phyloP scores from a whole-genome alignment of 345 rosid genomes.

The Balakata baccata region DNA sequence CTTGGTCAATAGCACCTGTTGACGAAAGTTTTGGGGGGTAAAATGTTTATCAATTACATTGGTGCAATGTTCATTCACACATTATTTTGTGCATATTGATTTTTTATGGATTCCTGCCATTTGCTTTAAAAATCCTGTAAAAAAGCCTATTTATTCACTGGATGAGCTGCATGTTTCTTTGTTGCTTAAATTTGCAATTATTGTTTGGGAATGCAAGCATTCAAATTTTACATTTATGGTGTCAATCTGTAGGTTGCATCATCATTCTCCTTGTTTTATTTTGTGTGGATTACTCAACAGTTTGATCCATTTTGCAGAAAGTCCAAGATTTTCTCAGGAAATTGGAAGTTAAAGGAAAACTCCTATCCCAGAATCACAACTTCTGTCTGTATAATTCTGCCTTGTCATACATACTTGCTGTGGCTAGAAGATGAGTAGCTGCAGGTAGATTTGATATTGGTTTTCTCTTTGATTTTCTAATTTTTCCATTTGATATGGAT shows the following conservation, averaged over 20 bases:
- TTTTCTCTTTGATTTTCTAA: not conserved
- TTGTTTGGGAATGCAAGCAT: not conserved
- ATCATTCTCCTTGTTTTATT: not conserved
- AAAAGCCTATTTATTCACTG: not conserved
- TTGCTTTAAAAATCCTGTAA: not conserved
- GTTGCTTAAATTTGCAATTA: not conserved
- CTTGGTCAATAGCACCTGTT: not conserved
- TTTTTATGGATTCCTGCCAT: not conserved
- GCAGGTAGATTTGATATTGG: constrained; percentile 15
- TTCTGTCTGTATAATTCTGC: constrained; percentile 12
- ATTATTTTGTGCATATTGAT: not conserved
- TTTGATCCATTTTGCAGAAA: constrained; percentile 13
- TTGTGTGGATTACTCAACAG: not conserved
- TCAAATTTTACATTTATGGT: not conserved
- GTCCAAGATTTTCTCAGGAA: constrained; percentile 8
- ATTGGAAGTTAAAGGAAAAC: constrained; percentile 2
- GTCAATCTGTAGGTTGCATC: not conserved
- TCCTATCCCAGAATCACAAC: too few relatives aligned
- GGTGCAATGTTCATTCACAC: not conserved
- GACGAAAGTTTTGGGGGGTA: not conserved
- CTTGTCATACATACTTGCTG: not conserved
- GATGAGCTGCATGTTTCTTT: not conserved
- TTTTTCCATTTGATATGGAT: not conserved
- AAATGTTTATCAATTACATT: not conserved
- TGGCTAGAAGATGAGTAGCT: constrained; percentile 24